Evolutionary conservation across 1,284 basidiomycete species (phyloP).

Genomic region (Puccinia novopanici): DNA sequence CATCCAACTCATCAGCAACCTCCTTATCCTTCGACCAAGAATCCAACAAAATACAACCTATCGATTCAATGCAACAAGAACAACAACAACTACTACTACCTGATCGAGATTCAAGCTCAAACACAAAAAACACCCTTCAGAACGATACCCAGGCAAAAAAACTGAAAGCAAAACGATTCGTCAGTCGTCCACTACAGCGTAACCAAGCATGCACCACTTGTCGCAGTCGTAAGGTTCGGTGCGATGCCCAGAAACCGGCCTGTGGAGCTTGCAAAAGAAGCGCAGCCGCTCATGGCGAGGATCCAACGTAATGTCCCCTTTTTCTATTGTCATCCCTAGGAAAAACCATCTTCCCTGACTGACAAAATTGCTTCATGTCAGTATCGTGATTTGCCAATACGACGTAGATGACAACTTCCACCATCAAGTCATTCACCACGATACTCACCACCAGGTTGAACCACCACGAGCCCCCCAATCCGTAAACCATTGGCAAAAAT

Average conservation of each 20-base stretch:
- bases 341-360: not conserved
- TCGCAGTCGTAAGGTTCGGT: constrained; percentile 43
- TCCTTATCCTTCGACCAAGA: not conserved
- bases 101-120: not conserved
- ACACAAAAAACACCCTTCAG: not conserved
- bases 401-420: constrained; percentile 4
- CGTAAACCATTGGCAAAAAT: constrained; percentile 24
- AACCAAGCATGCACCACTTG: constrained; percentile 44
- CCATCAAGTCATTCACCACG: not conserved
- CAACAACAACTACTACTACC: not conserved
- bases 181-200: constrained; percentile 39
- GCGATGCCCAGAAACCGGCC: constrained; percentile 36
- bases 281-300: constrained; percentile 43
- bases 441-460: not conserved
- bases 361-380: not conserved
- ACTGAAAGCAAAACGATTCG: constrained; percentile 36
- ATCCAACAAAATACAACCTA: no score
- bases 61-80: no score
- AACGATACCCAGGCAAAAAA: not conserved
- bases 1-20: constrained; percentile 10
- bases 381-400: constrained; percentile 36
- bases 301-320: constrained; percentile 29
- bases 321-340: not conserved
- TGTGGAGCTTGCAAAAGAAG: constrained; percentile 44
- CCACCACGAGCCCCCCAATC: not conserved